Base-by-base conservation (phyloP, 108 stramenopile genomes). In the Nitzschia palea region DNA sequence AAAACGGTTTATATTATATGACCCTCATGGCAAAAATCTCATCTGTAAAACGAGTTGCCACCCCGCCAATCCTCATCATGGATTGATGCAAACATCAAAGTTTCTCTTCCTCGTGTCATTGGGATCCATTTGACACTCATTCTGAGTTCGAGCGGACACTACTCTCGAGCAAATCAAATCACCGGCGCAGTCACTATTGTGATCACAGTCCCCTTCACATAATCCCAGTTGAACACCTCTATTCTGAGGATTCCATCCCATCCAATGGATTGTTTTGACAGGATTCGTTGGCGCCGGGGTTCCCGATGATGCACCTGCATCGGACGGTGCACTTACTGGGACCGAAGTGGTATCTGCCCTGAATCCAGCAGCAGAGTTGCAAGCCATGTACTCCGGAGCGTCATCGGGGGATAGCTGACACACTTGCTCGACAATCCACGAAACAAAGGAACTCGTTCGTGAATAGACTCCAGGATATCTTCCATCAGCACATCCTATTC, bases 401-500 rank as follows among this genome's bases (percentile, higher is more conserved):
- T 73, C 71, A 30, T 65, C 20, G 3, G 70, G 60, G 30, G 52
- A 65, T 35, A 75, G 67, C 8, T 59, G 40, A 42, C 87, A 86
- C 2, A 86, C 80, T 5, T 42, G 69, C 33, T 81, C 70, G 25
- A 65, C 62, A 15, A 88, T 88, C 87, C 87, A 88, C 6, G 81
- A 75, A 45, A 77, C 81, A 58, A 75, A 67, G 56, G 73, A 66
- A 43, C 80, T 81, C 14, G 86, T 58, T 9, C 84, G 74, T 36
- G 82, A 44, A 48, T 88, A 88, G 0, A 88, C 78, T 12, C 87
- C 87, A 6, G 84, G 80, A 65, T 73, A 80, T 0, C 61, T 57
- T 0, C 50, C 50, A 15, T 68, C 51, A 26, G 76, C 76, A 53
- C 77, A 82, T 17, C 77, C 67, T 44, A 55, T 32, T 22, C 71